Evolutionary conservation across 164 flowering plant genomes (phyloP), one percentile per base, ranked within the genome.

Genomic region (Magnolia sinica): DNA sequence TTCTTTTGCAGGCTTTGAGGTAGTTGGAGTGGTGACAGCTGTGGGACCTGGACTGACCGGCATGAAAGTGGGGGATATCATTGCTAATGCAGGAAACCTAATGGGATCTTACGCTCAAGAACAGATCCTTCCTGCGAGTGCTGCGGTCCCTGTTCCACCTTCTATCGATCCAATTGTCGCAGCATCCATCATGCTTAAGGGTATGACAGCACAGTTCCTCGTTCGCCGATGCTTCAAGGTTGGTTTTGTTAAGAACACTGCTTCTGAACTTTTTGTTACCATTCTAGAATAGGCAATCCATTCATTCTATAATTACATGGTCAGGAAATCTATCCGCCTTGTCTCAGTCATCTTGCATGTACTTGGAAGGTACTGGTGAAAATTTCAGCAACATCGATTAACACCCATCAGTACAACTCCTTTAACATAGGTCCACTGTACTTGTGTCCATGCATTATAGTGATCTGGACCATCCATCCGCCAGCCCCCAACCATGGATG

Each of bases 11-110:
- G 96, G 98, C 45, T 79, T 80, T 86, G 98, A 93, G 80, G 95
- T 94, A 75, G 95, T 82, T 82, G 98, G 96, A 72, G 92, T 83
- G 69, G 96, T 94, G 76, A 83, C 81, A 24, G 98, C 92, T 37
- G 92, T 94, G 55, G 98, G 96, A 37, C 92, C 97, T 76, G 98
- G 97, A 76, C 77, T 91, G 68, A 91, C 95, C 70, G 97, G 89
- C 18, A 82, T 85, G 71, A 76, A 86, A 71, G 88, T 91, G 68
- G 98, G 98, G 73, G 98, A 94, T 81, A 4, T 90, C 73, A 94
- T 94, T 74, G 96, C 87, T 49, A 88, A 89, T 86, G 92, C 88
- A 77, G 93, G 95, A 61, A 52, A 7, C 27, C 90, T 91, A n/a
- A 87, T 92, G 90, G 96, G 96, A 31, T 84, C 94, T 59, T 94